These are phyloP conservation scores for Colletotrichum tropicale DNA, from an alignment of 2,329 filamentous ascomycete genomes.

Conservation along the genomic window DNA sequence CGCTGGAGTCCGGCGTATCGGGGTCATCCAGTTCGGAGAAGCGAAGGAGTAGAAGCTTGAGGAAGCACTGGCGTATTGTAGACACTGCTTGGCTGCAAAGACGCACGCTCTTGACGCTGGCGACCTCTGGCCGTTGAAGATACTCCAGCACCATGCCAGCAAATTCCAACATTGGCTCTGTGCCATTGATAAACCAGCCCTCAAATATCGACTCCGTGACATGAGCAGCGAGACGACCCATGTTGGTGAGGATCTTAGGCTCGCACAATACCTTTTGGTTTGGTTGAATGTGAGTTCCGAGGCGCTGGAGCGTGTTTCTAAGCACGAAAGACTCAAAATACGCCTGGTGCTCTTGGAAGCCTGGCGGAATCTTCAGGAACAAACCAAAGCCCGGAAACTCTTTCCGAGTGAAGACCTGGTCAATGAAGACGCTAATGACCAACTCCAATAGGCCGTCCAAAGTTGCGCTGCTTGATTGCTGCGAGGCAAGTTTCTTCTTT, in stretches of 20 bases:
- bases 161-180: constrained; percentile 83
- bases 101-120: constrained; percentile 83
- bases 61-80: constrained; percentile 76
- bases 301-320: constrained; percentile 72
- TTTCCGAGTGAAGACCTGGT: constrained; percentile 84
- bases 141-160: constrained; percentile 86
- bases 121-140: constrained; percentile 82
- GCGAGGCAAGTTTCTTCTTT: constrained; percentile 52
- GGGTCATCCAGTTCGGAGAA: constrained; percentile 82
- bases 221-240: constrained; percentile 80
- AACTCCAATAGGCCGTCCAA: constrained; percentile 80
- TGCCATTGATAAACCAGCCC: constrained; percentile 93
- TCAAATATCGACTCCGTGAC: constrained; percentile 92
- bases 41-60: constrained; percentile 78
- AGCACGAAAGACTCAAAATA: constrained; percentile 94
- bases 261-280: constrained; percentile 78
- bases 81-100: constrained; percentile 85
- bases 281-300: constrained; percentile 72
- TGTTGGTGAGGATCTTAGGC: constrained; percentile 83
- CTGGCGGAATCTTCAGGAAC: constrained; percentile 86
- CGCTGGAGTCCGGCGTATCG: constrained; percentile 63
- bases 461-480: constrained; percentile 69
- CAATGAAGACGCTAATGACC: constrained; percentile 79
- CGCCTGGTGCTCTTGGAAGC: constrained; percentile 92
- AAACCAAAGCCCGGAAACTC: constrained; percentile 90